Evolutionary conservation across 495 filamentous ascomycete genomes (phyloP).

Genomic region (Cudoniella acicularis): DNA sequence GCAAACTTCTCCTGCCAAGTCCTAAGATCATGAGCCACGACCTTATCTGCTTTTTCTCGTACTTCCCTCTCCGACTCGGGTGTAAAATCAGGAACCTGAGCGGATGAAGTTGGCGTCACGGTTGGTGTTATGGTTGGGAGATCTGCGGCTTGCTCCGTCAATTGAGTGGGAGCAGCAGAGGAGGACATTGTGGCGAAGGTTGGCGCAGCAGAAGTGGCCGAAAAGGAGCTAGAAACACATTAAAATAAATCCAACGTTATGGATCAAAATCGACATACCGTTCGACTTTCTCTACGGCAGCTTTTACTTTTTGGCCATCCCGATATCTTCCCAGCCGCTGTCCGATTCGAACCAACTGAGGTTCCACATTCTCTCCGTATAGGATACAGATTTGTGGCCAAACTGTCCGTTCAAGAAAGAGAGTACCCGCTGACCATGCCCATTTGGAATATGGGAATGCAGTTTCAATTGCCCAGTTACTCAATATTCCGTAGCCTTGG

Average conservation of each 20-base stretch:
- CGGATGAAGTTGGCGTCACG: constrained; percentile 23
- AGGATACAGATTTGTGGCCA: constrained; percentile 77
- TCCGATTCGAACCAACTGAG: constrained; percentile 87
- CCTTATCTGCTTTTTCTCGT: constrained; percentile 52
- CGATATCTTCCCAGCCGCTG: constrained; percentile 83
- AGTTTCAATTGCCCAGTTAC: constrained; percentile 63
- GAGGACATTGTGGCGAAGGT: constrained; percentile 25
- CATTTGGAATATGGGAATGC: constrained; percentile 67
- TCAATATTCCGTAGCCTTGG: constrained; percentile 63
- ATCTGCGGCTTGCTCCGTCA: constrained; percentile 8
- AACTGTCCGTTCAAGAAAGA: constrained; percentile 68
- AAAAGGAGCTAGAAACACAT: constrained; percentile 13
- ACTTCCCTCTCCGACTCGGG: constrained; percentile 31
- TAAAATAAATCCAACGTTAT: constrained; percentile 7
- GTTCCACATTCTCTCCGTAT: constrained; percentile 89
- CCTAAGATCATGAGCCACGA: constrained; percentile 71
- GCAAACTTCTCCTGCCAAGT: constrained; percentile 84
- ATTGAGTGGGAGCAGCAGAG: constrained; percentile 25
- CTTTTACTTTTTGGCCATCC: constrained; percentile 59
- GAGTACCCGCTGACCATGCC: constrained; percentile 60
- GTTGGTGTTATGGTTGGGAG: constrained; percentile 14
- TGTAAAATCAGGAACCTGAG: constrained; percentile 16
- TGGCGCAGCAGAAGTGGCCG: constrained; percentile 20
- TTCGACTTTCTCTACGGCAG: constrained; percentile 54
- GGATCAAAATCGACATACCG: constrained; percentile 30